A percentile compares a stretch with the other conserved stretches of the same genome.
phyloP scores from a whole-genome alignment of 2,329 filamentous ascomycete genomes.

The Aspergillus piperis region DNA sequence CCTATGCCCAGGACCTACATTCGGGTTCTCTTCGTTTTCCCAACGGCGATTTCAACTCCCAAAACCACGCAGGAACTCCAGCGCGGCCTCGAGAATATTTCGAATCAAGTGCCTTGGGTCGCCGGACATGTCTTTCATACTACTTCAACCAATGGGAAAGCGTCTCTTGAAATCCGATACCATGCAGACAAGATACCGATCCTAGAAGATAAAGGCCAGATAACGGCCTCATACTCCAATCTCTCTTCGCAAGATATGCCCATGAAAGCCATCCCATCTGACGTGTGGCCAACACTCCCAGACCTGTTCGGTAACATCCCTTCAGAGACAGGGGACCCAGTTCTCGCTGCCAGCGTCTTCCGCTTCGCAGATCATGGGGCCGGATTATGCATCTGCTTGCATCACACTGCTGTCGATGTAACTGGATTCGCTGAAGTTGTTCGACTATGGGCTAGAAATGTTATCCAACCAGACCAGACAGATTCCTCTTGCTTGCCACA shows the following conservation, averaged over 20 bases:
- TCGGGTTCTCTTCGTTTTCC: too few relatives aligned
- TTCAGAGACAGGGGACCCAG: not conserved
- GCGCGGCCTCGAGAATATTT: too few relatives aligned
- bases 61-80: too few relatives aligned
- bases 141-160: too few relatives aligned
- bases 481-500: not conserved
- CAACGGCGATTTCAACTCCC: too few relatives aligned
- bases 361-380: slow-evolving; percentile 13
- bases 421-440: slow-evolving; percentile 10
- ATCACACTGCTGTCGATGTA: slow-evolving; percentile 16
- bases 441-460: not conserved
- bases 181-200: too few relatives aligned
- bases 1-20: too few relatives aligned
- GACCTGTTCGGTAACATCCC: not conserved
- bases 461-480: not conserved
- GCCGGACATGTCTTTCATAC: too few relatives aligned
- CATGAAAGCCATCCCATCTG: not conserved
- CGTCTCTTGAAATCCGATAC: too few relatives aligned
- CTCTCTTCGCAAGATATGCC: not conserved
- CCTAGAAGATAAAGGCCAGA: too few relatives aligned
- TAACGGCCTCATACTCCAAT: not conserved
- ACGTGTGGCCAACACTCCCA: slow-evolving; percentile 5
- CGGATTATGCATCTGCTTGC: slow-evolving; percentile 13
- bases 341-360: slow-evolving; percentile 18
- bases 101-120: too few relatives aligned